phyloP scores from a whole-genome alignment of 2,329 filamentous ascomycete genomes.

The Neofusicoccum kwambonambiense region DNA sequence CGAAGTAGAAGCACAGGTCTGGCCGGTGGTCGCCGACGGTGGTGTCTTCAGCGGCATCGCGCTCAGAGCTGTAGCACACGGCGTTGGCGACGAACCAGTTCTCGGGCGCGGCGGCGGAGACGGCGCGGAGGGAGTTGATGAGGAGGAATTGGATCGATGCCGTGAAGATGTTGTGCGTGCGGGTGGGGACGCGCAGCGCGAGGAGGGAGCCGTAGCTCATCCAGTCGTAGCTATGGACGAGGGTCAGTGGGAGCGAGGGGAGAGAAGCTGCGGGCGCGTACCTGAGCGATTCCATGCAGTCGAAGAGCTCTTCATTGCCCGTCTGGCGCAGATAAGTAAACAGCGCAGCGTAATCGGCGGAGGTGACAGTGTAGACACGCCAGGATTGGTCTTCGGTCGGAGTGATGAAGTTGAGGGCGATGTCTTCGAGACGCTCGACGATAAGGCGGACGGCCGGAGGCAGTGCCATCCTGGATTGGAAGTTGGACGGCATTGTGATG shows the following conservation, averaged over 20 bases:
- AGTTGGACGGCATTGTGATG: too few species aligned
- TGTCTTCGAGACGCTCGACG: not conserved
- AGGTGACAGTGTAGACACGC: not conserved
- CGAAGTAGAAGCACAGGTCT: not conserved
- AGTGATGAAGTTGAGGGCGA: not conserved
- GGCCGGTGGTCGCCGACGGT: not conserved
- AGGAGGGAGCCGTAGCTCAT: not conserved
- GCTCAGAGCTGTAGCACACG: not conserved
- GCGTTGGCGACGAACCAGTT: not conserved
- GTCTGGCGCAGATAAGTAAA: not conserved
- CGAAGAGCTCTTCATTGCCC: not conserved
- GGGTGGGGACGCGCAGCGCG: not conserved
- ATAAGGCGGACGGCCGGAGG: too few species aligned
- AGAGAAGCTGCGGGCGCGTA: not conserved
- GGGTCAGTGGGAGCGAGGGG: not conserved
- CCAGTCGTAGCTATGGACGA: not conserved
- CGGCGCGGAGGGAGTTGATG: not conserved
- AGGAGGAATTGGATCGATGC: not conserved
- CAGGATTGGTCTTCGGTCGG: not conserved
- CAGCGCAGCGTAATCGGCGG: not conserved
- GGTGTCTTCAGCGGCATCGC: not conserved
- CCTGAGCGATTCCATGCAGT: not conserved
- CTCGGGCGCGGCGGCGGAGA: not conserved
- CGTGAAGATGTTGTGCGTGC: not conserved
- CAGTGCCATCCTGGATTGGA: too few species aligned